Percentiles rank a stretch among this genome's conserved stretches.
Evolutionary conservation across 192 early-diverging fungal species (phyloP).

Genomic region (Lobosporangium transversale): DNA sequence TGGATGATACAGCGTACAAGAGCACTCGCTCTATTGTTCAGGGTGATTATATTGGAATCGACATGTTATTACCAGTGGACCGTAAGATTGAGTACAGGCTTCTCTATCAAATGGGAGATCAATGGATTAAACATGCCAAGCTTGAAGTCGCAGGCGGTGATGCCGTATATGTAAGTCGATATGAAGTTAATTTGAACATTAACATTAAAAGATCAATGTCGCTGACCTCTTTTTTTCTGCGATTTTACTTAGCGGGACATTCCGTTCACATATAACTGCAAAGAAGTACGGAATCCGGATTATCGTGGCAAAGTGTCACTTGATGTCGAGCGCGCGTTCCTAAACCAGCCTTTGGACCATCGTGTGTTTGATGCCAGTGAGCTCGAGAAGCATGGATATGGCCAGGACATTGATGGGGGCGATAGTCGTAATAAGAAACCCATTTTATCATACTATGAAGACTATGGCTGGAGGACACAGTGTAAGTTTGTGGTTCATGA

Average conservation of each 20-base stretch:
- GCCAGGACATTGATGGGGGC: background rate
- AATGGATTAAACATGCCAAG: constrained; percentile 37
- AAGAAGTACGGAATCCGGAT: constrained; percentile 31
- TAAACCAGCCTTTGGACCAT: constrained; percentile 24
- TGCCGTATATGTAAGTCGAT: constrained; percentile 48
- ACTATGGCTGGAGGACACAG: constrained; percentile 46
- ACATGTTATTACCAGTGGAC: constrained; percentile 59
- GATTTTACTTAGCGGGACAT: constrained; percentile 12
- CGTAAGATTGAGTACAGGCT: constrained; percentile 42
- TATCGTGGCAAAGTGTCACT: constrained; percentile 21
- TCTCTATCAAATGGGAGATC: constrained; percentile 47
- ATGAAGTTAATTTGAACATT: background rate
- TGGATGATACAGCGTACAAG: constrained; percentile 61
- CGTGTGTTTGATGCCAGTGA: constrained; percentile 25
- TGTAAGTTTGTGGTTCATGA: constrained; percentile 45
- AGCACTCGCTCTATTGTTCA: constrained; percentile 49
- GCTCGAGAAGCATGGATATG: constrained; percentile 17
- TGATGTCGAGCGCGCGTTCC: constrained; percentile 19
- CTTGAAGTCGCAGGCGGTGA: constrained; percentile 45
- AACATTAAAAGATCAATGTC: background rate
- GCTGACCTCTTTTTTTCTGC: background rate
- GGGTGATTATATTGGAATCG: constrained; percentile 67
- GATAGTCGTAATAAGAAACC: constrained; percentile 11
- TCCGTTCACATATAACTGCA: constrained; percentile 22
- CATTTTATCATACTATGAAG: constrained; percentile 25